These are phyloP conservation scores for Spizellomyces punctatus DNA, from an alignment of 192 early-diverging fungal species.

Conservation along the genomic window DNA sequence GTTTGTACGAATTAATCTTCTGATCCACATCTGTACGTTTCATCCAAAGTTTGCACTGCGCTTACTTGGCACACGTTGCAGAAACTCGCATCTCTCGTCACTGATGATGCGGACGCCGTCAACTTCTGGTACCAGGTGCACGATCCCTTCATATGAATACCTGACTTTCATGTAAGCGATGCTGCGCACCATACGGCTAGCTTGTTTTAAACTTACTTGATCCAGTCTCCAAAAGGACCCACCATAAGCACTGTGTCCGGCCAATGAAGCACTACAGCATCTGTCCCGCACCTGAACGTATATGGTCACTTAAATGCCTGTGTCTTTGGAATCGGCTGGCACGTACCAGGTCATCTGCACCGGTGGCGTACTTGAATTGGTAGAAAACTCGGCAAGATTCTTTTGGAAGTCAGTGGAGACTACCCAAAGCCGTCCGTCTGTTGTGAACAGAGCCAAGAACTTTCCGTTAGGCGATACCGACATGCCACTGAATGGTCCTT, in stretches of 20 bases:
- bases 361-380: conserved; percentile 65
- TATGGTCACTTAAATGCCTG: conserved; percentile 9
- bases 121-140: conserved; percentile 85
- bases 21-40: neutral
- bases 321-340: neutral
- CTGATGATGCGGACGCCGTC: conserved; percentile 92
- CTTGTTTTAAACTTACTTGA: conserved; percentile 57
- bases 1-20: neutral
- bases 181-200: neutral
- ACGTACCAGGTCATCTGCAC: conserved; percentile 75
- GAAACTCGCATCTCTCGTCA: conserved; percentile 78
- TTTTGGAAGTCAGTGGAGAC: conserved; percentile 95
- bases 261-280: conserved; percentile 88
- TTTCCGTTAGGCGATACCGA: conserved; percentile 94
- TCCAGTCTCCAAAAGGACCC: conserved; percentile 91
- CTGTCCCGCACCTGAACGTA: conserved; percentile 86
- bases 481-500: conserved; percentile 89
- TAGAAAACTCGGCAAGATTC: conserved; percentile 83
- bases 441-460: conserved; percentile 83
- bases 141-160: conserved; percentile 69
- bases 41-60: neutral
- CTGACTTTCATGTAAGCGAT: conserved; percentile 2
- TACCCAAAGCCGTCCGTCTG: conserved; percentile 80
- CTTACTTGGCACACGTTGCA: conserved; percentile 84
- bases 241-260: conserved; percentile 83